Evolutionary conservation across 2,329 filamentous ascomycete species (phyloP), one percentile per base, ranked within the genome.

Genomic region (Neobulgaria alba): DNA sequence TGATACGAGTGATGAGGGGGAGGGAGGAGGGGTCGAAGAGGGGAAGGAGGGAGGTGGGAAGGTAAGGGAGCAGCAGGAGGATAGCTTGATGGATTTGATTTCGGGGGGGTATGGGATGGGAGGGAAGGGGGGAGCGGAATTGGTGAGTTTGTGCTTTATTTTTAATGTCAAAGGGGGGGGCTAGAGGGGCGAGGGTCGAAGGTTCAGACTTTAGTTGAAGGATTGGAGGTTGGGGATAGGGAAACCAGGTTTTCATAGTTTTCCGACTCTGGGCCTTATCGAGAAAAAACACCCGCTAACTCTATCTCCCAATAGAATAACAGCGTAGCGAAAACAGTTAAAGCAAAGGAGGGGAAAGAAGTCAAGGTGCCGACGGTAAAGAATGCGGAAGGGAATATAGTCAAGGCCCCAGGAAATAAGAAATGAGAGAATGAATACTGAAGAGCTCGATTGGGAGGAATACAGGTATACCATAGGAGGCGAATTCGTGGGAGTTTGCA

Each of bases 61-160:
- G 10, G 53, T 43, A 29, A 47, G 49, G 14, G 42, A 47, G 29
- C 48, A 46, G 34, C 62, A 67, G 39, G 68, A 73, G 38, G 72
- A 73, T 47, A 74, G 69, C 56, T 52, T 77, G 55, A 58, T 77
- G 61, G 72, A 77, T 61, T 57, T 77, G 58, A 73, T 75, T 47
- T 68, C 65, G 51, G 67, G 64, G 32, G 69, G 49, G 33, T 47
- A 49, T 32, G 41, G 19, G 38, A 26, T 33, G 26, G 34, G 26
- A 26, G 19, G 15, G 20, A 15, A 23, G 37, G 18, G 12, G 19
- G 34, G 23, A 21, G 33, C 30, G 18, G 30, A 19, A 21, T 33
- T 21, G 19, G 23, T 16, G 18, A 16, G 14, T 16, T 14, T 3
- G 18, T 33, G 29, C 12, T n/a, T 5, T 10, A 3, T 14, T 16